A percentile compares a stretch with the other conserved stretches of the same genome.
Conservation (phyloP, 352 stramenopile species). For the Pythium pyrilobum region DNA sequence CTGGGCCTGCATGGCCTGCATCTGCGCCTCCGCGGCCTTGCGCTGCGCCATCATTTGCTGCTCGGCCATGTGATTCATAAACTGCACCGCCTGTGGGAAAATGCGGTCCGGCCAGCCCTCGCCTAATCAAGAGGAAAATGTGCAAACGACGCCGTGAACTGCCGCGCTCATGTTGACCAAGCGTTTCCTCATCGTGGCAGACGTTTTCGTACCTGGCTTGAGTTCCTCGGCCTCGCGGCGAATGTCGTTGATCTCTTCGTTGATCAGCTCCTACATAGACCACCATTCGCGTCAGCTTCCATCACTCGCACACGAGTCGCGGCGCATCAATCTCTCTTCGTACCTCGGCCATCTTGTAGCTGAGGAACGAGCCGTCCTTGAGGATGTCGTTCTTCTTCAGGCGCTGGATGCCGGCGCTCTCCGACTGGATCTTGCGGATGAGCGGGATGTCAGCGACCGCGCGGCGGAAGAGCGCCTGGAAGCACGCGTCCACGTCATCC, state of each 20-base stretch:
- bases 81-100: slow-evolving; percentile 84
- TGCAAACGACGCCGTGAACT: no score
- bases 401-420: slow-evolving; percentile 78
- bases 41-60: slow-evolving; percentile 80
- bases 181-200: no score
- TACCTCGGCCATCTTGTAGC: slow-evolving; percentile 80
- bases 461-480: slow-evolving; percentile 79
- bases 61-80: slow-evolving; percentile 85
- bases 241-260: slow-evolving; percentile 84
- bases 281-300: background rate
- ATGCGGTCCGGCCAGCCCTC: slow-evolving; percentile 86
- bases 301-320: background rate
- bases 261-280: slow-evolving; percentile 59
- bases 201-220: slow-evolving; percentile 56
- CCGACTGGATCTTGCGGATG: slow-evolving; percentile 86
- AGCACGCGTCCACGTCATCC: slow-evolving; percentile 60
- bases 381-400: slow-evolving; percentile 87
- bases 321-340: background rate
- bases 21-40: slow-evolving; percentile 64
- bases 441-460: slow-evolving; percentile 79
- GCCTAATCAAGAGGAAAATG: slow-evolving; percentile 21
- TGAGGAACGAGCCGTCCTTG: slow-evolving; percentile 84
- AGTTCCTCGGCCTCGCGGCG: slow-evolving; percentile 73
- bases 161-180: no score
- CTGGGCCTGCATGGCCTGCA: slow-evolving; percentile 63